Evolutionary conservation across 2,329 filamentous ascomycete species (phyloP).

Genomic region (Colletotrichum camelliae): DNA sequence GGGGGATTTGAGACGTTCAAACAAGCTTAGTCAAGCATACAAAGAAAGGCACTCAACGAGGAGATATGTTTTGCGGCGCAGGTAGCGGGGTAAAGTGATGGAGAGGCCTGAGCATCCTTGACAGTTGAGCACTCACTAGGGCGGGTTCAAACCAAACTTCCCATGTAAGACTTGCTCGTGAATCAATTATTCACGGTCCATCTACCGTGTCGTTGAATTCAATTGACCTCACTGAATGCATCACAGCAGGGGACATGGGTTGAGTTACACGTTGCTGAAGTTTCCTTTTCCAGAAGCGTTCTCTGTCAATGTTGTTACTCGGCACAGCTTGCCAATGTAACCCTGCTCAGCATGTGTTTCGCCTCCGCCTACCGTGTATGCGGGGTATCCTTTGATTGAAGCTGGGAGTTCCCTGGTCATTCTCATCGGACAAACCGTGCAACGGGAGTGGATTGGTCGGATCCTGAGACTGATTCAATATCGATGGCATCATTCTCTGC

Average conservation of each 20-base stretch:
- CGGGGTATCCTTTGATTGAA: neutral
- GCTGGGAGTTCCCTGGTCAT: neutral
- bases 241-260: neutral
- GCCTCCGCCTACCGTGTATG: neutral
- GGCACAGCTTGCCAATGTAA: neutral
- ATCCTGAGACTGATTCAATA: neutral
- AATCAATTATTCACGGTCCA: neutral
- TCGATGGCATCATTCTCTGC: neutral
- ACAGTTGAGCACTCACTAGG: neutral
- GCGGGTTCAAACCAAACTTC: neutral
- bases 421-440: neutral
- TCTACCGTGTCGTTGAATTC: neutral
- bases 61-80: neutral
- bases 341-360: neutral
- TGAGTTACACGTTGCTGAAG: neutral
- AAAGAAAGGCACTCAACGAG: neutral
- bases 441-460: neutral
- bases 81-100: neutral
- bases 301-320: neutral
- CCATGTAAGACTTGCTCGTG: neutral
- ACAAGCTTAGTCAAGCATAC: neutral
- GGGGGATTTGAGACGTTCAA: neutral
- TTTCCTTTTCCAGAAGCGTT: neutral
- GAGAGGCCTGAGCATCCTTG: neutral
- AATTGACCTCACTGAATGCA: neutral